Percentiles rank a stretch among this genome's conserved stretches.
Conservation (phyloP, 164 flowering plant species). For the Tetracentron sinense region DNA sequence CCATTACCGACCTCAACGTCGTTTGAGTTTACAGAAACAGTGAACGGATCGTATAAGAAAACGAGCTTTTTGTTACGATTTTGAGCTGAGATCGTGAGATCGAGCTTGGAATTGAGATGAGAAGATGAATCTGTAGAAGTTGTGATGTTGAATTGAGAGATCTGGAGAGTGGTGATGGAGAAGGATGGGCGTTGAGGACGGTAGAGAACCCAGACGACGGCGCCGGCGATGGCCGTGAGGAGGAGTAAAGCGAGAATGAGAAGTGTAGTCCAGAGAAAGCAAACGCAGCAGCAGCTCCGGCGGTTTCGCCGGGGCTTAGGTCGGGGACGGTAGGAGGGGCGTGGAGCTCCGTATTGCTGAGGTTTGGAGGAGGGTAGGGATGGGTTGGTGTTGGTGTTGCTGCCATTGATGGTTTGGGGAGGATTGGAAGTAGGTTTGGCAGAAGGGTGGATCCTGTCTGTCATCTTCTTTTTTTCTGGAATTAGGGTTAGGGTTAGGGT, state of each 20-base stretch:
- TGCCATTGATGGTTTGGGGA: neutral
- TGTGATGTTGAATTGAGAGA: conserved; percentile 49
- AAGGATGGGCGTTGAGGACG: conserved; percentile 55
- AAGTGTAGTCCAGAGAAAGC: conserved; percentile 40
- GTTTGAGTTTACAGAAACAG: conserved; percentile 21
- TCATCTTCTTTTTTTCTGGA: conserved; percentile 22
- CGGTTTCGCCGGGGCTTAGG: conserved; percentile 19
- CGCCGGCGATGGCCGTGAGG: conserved; percentile 44
- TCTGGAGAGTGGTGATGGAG: conserved; percentile 40
- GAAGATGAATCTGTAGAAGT: conserved; percentile 30
- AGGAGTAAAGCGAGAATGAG: conserved; percentile 30
- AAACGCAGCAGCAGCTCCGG: conserved; percentile 36
- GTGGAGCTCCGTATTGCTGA: conserved; percentile 22
- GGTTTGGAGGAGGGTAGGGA: conserved; percentile 74
- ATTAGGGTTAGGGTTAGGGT: neutral
- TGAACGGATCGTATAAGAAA: conserved; percentile 40
- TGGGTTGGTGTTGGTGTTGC: conserved; percentile 11
- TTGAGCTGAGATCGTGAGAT: conserved; percentile 42
- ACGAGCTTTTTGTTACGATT: conserved; percentile 53
- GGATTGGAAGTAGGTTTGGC: conserved; percentile 34
- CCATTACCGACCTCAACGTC: conserved; percentile 39
- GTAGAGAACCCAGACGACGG: conserved; percentile 51
- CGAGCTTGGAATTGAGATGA: conserved; percentile 39
- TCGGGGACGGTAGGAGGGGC: conserved; percentile 34
- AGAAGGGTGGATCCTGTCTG: conserved; percentile 50